phyloP scores from a whole-genome alignment of 1,284 basidiomycete genomes.

The Irpex sp. region DNA sequence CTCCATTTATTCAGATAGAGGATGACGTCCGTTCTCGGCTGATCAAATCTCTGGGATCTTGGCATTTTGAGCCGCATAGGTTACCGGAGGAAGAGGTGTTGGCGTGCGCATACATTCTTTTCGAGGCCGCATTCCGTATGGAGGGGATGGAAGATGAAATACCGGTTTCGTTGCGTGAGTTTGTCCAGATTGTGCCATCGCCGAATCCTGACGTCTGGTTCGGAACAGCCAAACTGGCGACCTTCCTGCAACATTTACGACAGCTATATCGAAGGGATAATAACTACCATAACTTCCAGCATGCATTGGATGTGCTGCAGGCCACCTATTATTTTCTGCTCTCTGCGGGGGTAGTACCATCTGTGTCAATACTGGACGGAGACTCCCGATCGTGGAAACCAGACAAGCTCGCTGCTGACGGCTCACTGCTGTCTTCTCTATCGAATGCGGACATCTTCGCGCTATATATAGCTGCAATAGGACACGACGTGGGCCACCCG shows the following conservation, averaged over 20 bases:
- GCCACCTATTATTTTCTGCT: conserved; percentile 84
- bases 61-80: conserved; percentile 86
- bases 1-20: conserved; percentile 27
- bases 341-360: conserved; percentile 75
- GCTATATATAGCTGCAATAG: conserved; percentile 85
- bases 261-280: conserved; percentile 86
- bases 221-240: conserved; percentile 59
- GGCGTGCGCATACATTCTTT: conserved; percentile 78
- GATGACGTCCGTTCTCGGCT: conserved; percentile 44
- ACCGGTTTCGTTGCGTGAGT: conserved; percentile 65
- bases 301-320: conserved; percentile 92
- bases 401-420: conserved; percentile 32
- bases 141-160: conserved; percentile 71
- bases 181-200: conserved; percentile 12
- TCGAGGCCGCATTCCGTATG: conserved; percentile 66
- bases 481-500: conserved; percentile 94
- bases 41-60: conserved; percentile 66
- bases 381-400: conserved; percentile 46
- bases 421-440: conserved; percentile 48
- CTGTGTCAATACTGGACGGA: conserved; percentile 52
- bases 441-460: conserved; percentile 75
- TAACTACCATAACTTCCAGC: conserved; percentile 94
- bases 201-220: neutral
- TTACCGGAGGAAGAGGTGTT: conserved; percentile 77
- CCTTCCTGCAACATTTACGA: conserved; percentile 78